phyloP scores from a whole-genome alignment of 495 filamentous ascomycete species.

The Extremus antarcticus region DNA sequence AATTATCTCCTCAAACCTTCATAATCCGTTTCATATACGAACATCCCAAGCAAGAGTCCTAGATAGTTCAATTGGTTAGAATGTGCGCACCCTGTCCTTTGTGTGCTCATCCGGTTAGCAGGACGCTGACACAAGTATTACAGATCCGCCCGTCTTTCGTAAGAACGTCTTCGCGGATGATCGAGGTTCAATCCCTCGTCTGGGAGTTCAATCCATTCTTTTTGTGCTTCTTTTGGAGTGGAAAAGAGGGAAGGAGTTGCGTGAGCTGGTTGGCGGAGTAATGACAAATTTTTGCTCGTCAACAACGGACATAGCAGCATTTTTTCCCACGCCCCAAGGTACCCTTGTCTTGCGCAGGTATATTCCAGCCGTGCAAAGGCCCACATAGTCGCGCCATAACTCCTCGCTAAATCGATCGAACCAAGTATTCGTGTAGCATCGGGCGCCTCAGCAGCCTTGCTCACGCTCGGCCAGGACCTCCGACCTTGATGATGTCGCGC shows the following conservation, averaged over 20 bases:
- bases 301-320: not conserved
- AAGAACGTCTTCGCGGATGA: not conserved
- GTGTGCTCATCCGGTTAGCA: not conserved
- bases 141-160: not conserved
- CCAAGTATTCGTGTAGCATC: not conserved
- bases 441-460: not conserved
- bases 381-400: not conserved
- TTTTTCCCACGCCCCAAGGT: not conserved
- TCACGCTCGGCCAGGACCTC: not conserved
- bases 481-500: conserved; percentile 16
- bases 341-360: not conserved
- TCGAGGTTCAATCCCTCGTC: not conserved
- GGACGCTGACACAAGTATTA: not conserved
- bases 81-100: not conserved
- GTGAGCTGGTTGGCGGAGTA: not conserved
- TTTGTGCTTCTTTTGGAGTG: not conserved
- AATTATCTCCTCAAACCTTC: not conserved
- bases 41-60: not conserved
- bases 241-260: not conserved
- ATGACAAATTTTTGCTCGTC: not conserved
- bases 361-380: not conserved
- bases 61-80: conserved; percentile 1
- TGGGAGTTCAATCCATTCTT: not conserved
- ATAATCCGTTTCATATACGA: not conserved
- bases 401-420: not conserved